Conservation (phyloP, 83 land plant species). For the Thuja plicata region DNA sequence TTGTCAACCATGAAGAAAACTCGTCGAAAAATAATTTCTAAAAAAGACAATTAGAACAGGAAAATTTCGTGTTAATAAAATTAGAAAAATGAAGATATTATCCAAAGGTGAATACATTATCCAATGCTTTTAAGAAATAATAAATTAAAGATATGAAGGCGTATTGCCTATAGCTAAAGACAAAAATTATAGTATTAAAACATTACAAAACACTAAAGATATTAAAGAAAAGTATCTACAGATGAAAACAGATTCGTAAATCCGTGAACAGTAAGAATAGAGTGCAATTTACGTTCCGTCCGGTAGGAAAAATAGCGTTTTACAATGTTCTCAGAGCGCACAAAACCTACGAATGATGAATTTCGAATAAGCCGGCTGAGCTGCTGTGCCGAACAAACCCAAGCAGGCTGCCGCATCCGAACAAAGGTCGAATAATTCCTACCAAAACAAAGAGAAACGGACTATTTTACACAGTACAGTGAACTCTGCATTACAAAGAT, state of each 20-base stretch:
- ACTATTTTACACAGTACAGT: not conserved
- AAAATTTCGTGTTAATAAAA: too few species aligned
- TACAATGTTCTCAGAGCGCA: not conserved
- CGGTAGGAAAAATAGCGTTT: not conserved
- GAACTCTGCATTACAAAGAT: not conserved
- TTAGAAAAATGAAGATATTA: too few species aligned
- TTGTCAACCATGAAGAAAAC: too few species aligned
- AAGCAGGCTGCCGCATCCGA: not conserved
- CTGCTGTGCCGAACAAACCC: too few species aligned
- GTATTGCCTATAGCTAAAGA: too few species aligned
- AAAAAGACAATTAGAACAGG: too few species aligned
- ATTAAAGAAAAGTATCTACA: not conserved
- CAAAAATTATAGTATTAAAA: too few species aligned
- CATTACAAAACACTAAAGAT: not conserved
- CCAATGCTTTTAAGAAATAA: too few species aligned
- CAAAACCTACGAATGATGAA: not conserved
- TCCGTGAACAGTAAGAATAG: not conserved
- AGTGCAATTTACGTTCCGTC: not conserved
- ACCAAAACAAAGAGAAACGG: not conserved
- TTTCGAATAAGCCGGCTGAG: not conserved
- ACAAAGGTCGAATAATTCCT: not conserved
- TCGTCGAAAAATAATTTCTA: too few species aligned
- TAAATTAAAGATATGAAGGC: too few species aligned
- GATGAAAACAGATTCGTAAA: not conserved
- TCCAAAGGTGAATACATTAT: too few species aligned